Percentiles rank a stretch among this genome's conserved stretches.
Evolutionary conservation across 2,329 filamentous ascomycete genomes (phyloP).

Genomic region (Orbilia oligospora): DNA sequence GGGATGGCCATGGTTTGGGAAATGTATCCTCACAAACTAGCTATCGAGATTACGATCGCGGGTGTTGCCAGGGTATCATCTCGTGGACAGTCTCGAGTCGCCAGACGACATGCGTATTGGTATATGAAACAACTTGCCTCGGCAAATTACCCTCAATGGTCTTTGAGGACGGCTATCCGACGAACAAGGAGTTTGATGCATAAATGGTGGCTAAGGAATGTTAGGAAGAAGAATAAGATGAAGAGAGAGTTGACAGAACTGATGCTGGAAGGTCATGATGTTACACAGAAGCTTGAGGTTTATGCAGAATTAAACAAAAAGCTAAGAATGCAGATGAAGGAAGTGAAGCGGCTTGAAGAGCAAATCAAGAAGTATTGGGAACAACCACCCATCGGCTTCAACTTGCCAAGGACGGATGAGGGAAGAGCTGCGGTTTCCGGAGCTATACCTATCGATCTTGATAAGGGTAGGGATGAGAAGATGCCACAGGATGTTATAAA

Average conservation of each 20-base stretch:
- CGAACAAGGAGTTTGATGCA: constrained; percentile 29
- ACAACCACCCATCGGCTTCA: constrained; percentile 32
- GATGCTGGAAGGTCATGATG: constrained; percentile 18
- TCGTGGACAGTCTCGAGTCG: not conserved
- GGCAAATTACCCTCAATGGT: constrained; percentile 25
- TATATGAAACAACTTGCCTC: constrained; percentile 48
- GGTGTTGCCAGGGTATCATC: constrained; percentile 39
- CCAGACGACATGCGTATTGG: constrained; percentile 46
- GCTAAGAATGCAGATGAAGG: constrained; percentile 7
- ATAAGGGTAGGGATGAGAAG: constrained; percentile 10
- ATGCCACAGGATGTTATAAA: constrained; percentile 31
- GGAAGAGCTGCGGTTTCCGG: constrained; percentile 38
- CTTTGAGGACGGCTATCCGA: not conserved
- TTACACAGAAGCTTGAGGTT: constrained; percentile 19
- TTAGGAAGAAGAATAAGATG: constrained; percentile 18
- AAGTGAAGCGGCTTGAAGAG: constrained; percentile 14
- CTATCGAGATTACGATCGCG: constrained; percentile 40
- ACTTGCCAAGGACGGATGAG: constrained; percentile 34
- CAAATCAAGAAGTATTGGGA: constrained; percentile 44
- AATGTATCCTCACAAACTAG: constrained; percentile 11
- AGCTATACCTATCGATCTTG: constrained; percentile 42
- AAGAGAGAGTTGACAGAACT: constrained; percentile 2
- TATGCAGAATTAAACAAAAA: constrained; percentile 11
- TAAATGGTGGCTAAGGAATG: constrained; percentile 27
- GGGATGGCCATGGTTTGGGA: constrained; percentile 55